Conservation (phyloP, 2,329 filamentous ascomycete genomes). For the Pestalotiopsis sp. region DNA sequence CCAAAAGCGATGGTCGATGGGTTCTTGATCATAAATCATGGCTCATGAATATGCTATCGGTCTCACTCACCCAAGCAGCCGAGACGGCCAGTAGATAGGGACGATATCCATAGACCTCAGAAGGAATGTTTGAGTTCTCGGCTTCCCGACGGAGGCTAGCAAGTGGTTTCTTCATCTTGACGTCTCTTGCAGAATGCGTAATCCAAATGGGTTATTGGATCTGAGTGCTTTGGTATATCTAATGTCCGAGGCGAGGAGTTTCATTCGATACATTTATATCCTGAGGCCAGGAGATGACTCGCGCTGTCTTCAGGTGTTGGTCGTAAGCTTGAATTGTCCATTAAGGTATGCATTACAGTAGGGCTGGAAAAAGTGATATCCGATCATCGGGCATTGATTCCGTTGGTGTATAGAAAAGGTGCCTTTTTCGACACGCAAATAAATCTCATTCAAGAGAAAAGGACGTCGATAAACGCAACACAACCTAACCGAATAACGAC, state of each 20-base stretch:
- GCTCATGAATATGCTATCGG: background rate
- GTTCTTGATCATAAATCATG: background rate
- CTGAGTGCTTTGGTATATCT: too few relatives aligned
- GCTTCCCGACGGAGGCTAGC: background rate
- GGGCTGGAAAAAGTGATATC: background rate
- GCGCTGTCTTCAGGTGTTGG: too few relatives aligned
- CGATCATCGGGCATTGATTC: background rate
- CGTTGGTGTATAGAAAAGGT: background rate
- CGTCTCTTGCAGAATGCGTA: background rate
- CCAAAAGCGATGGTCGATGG: background rate
- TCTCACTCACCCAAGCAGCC: background rate
- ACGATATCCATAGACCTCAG: background rate
- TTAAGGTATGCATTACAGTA: too few relatives aligned
- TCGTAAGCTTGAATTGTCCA: too few relatives aligned
- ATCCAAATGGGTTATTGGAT: background rate
- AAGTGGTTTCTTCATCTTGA: background rate
- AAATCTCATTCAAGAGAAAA: background rate
- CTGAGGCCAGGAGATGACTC: too few relatives aligned
- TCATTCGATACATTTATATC: too few relatives aligned
- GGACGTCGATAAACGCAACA: background rate
- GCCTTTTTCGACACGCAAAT: too few relatives aligned
- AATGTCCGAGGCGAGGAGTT: too few relatives aligned
- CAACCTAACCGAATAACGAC: background rate
- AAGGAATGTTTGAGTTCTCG: background rate
- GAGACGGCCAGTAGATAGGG: background rate